Evolutionary conservation across 495 filamentous ascomycete species (phyloP).

Genomic region (Bryoglossum gracile): DNA sequence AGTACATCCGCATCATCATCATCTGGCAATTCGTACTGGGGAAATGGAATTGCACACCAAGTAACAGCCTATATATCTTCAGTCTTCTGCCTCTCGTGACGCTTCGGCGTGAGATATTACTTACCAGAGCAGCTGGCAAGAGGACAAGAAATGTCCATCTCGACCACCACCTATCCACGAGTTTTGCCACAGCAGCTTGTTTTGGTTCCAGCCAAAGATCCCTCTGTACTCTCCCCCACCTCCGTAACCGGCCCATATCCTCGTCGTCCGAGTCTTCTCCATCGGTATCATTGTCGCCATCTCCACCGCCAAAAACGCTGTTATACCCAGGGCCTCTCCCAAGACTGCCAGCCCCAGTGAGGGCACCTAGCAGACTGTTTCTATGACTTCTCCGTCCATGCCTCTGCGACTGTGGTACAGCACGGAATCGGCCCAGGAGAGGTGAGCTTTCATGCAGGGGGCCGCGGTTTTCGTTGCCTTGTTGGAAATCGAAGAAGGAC

Average conservation of each 20-base stretch:
- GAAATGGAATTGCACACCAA: constrained; percentile 57
- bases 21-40: constrained; percentile 45
- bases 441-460: constrained; percentile 37
- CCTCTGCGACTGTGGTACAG: constrained; percentile 36
- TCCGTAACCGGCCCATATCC: constrained; percentile 17
- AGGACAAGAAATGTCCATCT: constrained; percentile 48
- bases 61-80: constrained; percentile 39
- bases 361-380: constrained; percentile 23
- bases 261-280: constrained; percentile 22
- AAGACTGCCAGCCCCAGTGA: constrained; percentile 13
- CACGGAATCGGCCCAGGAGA: constrained; percentile 53
- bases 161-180: constrained; percentile 51
- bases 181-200: constrained; percentile 40
- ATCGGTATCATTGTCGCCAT: constrained; percentile 30
- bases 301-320: constrained; percentile 16
- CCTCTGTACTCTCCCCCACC: constrained; percentile 28
- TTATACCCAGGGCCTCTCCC: constrained; percentile 29
- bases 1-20: constrained; percentile 22
- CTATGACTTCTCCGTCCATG: constrained; percentile 3
- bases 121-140: constrained; percentile 49
- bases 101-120: constrained; percentile 22
- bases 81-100: background rate
- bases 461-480: constrained; percentile 45
- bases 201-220: constrained; percentile 50
- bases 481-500: constrained; percentile 56